Evolutionary conservation across 495 filamentous ascomycete genomes (phyloP).

Genomic region (Gamarada debralockiae): DNA sequence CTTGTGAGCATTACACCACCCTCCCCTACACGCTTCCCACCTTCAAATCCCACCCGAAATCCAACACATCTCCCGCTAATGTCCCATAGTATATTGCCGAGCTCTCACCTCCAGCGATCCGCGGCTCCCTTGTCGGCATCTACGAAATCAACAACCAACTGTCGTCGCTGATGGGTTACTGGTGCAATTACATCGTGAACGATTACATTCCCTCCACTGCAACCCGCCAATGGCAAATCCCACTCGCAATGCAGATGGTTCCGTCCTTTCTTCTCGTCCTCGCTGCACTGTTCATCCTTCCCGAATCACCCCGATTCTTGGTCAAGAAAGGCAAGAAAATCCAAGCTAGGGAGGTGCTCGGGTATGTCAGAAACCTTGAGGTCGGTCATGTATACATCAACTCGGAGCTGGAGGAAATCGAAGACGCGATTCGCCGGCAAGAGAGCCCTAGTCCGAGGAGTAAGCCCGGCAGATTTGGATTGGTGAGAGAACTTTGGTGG

Average conservation of each 20-base stretch:
- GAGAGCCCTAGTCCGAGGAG: no score
- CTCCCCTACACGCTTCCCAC: conserved; percentile 12
- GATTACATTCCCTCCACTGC: conserved; percentile 19
- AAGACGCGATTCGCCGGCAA: not conserved
- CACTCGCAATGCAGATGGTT: conserved; percentile 54
- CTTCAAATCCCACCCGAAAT: not conserved
- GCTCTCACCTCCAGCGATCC: conserved; percentile 46
- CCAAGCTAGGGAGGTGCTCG: not conserved
- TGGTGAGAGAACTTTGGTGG: no score
- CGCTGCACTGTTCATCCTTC: conserved; percentile 43
- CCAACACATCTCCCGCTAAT: not conserved
- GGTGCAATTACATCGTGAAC: conserved; percentile 34
- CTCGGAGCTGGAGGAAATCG: not conserved
- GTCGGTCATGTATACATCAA: not conserved
- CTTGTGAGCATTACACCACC: conserved; percentile 7
- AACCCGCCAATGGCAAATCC: conserved; percentile 51
- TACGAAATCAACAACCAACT: conserved; percentile 73
- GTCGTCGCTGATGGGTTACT: conserved; percentile 65
- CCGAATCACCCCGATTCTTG: conserved; percentile 52
- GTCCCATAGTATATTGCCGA: conserved; percentile 44
- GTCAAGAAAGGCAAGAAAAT: not conserved
- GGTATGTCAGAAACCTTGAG: not conserved
- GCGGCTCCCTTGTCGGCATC: conserved; percentile 55
- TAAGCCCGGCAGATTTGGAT: no score
- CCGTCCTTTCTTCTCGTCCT: conserved; percentile 52